Percentiles rank a stretch among this genome's conserved stretches.
phyloP scores from a whole-genome alignment of 495 filamentous ascomycete species.

The Aspergillus panamensis region DNA sequence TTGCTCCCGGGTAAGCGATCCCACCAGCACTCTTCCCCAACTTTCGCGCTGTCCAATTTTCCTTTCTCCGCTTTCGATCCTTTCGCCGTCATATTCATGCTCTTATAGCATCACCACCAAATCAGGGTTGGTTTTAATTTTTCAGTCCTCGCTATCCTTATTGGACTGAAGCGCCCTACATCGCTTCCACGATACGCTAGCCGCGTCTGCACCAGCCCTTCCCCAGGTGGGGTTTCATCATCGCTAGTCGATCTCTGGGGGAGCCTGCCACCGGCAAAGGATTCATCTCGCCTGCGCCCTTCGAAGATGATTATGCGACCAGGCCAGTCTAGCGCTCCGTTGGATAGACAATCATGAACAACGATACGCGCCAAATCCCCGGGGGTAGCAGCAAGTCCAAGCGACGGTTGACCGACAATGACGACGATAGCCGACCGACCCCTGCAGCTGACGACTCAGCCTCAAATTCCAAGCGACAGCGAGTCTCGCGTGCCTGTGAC shows the following conservation, averaged over 20 bases:
- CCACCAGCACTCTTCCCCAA: conserved; percentile 13
- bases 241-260: conserved; percentile 6
- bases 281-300: conserved; percentile 28
- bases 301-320: conserved; percentile 36
- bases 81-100: conserved; percentile 4
- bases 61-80: conserved; percentile 25
- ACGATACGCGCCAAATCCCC: conserved; percentile 39
- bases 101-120: conserved; percentile 7
- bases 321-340: conserved; percentile 35
- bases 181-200: background rate
- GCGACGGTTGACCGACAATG: conserved; percentile 32
- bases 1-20: conserved; percentile 22
- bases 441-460: conserved; percentile 27
- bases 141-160: background rate
- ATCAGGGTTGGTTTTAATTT: background rate
- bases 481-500: conserved; percentile 64
- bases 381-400: conserved; percentile 34
- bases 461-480: conserved; percentile 40
- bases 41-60: conserved; percentile 17
- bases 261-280: conserved; percentile 33
- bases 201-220: background rate
- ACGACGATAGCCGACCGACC: conserved; percentile 31
- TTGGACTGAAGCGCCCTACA: background rate
- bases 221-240: background rate
- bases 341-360: conserved; percentile 42